These are phyloP conservation scores for Rhodotorula sp. DNA, from an alignment of 1,284 basidiomycete species.

Conservation along the genomic window DNA sequence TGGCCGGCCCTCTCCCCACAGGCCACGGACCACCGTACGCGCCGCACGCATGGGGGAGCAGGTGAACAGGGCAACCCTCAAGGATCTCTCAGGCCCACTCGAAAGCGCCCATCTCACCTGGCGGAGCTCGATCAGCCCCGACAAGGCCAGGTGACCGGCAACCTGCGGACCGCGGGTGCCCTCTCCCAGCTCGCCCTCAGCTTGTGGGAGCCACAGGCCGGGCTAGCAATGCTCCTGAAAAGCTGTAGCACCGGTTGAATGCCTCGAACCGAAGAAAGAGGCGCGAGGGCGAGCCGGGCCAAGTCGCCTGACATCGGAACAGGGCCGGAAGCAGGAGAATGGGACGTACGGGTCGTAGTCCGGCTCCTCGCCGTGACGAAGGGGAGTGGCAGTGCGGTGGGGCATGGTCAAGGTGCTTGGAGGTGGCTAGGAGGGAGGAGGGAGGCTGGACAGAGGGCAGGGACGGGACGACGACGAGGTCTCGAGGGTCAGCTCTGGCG, in stretches of 20 bases:
- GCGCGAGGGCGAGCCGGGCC: neutral
- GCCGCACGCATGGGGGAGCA: no score
- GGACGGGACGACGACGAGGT: neutral
- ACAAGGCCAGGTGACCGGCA: neutral
- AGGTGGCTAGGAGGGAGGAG: no score
- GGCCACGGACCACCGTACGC: no score
- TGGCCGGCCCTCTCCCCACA: neutral
- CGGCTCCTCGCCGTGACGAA: constrained; percentile 34
- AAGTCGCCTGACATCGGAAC: neutral
- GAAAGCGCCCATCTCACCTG: neutral
- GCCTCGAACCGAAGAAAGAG: neutral
- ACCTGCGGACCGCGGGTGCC: neutral
- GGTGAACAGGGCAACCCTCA: no score
- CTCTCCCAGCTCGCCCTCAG: neutral
- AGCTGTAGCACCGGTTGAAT: neutral
- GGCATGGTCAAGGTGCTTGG: constrained; percentile 12
- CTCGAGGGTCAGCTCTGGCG: neutral
- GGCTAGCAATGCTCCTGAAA: neutral
- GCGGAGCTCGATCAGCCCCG: neutral
- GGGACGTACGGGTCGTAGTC: constrained; percentile 21
- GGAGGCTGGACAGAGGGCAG: neutral
- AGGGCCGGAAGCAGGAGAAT: neutral
- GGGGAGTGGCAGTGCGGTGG: constrained; percentile 27
- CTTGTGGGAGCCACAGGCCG: neutral
- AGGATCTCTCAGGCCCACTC: no score